Evolutionary conservation across 202 grass and related monocot species (phyloP), one percentile per base, ranked within the genome.

Genomic region (Schoenoplectus tabernaemontani): DNA sequence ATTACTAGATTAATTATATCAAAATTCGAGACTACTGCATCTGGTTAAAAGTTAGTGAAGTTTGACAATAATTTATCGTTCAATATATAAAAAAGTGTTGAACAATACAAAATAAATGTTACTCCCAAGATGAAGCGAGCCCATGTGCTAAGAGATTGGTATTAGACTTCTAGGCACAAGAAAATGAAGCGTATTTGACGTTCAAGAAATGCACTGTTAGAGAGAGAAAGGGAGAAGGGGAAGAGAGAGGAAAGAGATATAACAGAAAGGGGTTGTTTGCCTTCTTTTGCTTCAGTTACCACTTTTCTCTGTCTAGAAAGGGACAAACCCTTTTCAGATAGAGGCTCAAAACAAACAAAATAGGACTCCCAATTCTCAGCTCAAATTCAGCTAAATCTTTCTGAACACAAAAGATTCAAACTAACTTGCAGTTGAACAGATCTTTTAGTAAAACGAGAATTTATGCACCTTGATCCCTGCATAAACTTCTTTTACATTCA

Each of bases 301-400:
- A 57, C 73, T 77, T 61, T 77, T 65, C 82, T 76, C 28, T 51
- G 41, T 62, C 54, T 71, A 83, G 50, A 83, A 74, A 83, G 53
- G 22, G 78, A 83, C 54, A 62, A 65, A 76, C 39, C 81, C 78
- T 80, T 80, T 80, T 44, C 47, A 84, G 82, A 84, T 60, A 84
- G 71, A 39, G 57, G 47, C 59, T 8, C 42, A 34, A 84, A 64
- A 61, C 56, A 76, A 77, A 60, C 57, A 60, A 60, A 83, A 7
- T 62, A 83, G 30, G 51, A 75, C 65, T 57, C 70, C 71, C 30
- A 75, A 37, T 75, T 75, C 71, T 75, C 41, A 51, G 65, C 23
- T 59, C n/a, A 83, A 72, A 72, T 56, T 72, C 64, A 47, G 60
- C 80, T 39, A 67, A 82, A 69, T 59, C 20, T 83, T 43, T 63